A percentile compares a stretch with the other conserved stretches of the same genome.
Evolutionary conservation across 2,329 filamentous ascomycete genomes (phyloP).

Genomic region (Didymellaceae sp.): DNA sequence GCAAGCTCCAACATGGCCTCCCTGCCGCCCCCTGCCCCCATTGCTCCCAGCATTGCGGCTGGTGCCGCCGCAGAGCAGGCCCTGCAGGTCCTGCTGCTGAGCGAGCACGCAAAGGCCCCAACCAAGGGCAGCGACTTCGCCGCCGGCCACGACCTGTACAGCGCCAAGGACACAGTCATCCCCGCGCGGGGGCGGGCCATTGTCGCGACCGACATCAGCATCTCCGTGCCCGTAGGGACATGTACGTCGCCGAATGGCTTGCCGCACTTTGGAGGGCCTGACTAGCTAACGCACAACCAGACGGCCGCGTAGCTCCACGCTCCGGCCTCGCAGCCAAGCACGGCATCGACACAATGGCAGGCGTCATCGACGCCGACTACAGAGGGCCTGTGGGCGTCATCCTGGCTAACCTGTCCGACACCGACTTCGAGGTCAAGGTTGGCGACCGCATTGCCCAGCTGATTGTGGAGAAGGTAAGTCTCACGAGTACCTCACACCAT

Average conservation of each 20-base stretch:
- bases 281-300: constrained; percentile 52
- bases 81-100: constrained; percentile 90
- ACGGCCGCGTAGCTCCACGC: constrained; percentile 87
- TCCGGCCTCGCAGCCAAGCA: constrained; percentile 92
- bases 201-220: constrained; percentile 88
- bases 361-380: constrained; percentile 98
- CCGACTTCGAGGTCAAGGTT: constrained; percentile 79
- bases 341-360: constrained; percentile 94
- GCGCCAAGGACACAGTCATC: constrained; percentile 73
- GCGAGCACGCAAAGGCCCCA: constrained; percentile 77
- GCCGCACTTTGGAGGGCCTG: background rate
- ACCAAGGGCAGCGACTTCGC: constrained; percentile 89
- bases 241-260: constrained; percentile 64
- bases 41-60: constrained; percentile 32
- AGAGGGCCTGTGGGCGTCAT: constrained; percentile 92
- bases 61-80: constrained; percentile 53
- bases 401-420: constrained; percentile 88
- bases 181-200: constrained; percentile 83
- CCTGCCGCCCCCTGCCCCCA: constrained; percentile 31
- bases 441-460: constrained; percentile 94
- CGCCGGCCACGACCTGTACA: constrained; percentile 94
- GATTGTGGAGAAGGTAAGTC: constrained; percentile 77
- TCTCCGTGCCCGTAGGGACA: constrained; percentile 87
- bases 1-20: constrained; percentile 22
- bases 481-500: background rate